Conservation (phyloP, 345 rosid genomes). For the Pistacia atlantica region DNA sequence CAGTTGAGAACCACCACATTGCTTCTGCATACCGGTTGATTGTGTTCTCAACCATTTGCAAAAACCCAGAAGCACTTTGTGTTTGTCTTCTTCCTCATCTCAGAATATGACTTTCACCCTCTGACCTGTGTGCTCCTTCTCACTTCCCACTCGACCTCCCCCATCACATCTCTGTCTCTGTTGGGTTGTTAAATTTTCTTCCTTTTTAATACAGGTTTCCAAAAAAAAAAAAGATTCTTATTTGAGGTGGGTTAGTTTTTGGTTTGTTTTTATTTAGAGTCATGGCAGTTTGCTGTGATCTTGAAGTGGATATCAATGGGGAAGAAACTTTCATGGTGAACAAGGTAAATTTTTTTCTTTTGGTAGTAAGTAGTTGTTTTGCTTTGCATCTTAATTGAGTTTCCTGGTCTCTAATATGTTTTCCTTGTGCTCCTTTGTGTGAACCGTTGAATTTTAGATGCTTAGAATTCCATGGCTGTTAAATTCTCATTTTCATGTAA, state of each 20-base stretch:
- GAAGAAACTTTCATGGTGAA: conserved; percentile 78
- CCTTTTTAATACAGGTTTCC: not conserved
- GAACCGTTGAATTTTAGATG: conserved; percentile 13
- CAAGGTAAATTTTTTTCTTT: conserved; percentile 47
- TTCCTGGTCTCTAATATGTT: conserved; percentile 10
- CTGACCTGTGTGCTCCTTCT: conserved; percentile 24
- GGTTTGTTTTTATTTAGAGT: conserved; percentile 31
- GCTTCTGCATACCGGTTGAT: conserved; percentile 41
- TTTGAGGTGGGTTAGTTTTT: conserved; percentile 33
- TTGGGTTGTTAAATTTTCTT: conserved; percentile 18
- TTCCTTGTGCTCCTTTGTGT: conserved; percentile 1
- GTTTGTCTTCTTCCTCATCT: conserved; percentile 57
- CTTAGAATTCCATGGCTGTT: conserved; percentile 14
- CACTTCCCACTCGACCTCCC: conserved; percentile 30
- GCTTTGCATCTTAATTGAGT: not conserved
- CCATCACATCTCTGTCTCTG: conserved; percentile 26
- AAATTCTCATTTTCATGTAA: conserved; percentile 1
- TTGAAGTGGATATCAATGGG: conserved; percentile 93
- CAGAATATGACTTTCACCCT: conserved; percentile 34
- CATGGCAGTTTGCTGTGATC: conserved; percentile 81
- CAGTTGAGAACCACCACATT: conserved; percentile 32
- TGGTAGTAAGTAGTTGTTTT: not conserved
- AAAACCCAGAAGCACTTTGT: conserved; percentile 35
- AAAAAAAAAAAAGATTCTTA: conserved; percentile 19
- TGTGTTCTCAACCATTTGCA: conserved; percentile 25